Base-by-base conservation (phyloP, 352 stramenopile genomes). In the Globisporangium acanthophoron region DNA sequence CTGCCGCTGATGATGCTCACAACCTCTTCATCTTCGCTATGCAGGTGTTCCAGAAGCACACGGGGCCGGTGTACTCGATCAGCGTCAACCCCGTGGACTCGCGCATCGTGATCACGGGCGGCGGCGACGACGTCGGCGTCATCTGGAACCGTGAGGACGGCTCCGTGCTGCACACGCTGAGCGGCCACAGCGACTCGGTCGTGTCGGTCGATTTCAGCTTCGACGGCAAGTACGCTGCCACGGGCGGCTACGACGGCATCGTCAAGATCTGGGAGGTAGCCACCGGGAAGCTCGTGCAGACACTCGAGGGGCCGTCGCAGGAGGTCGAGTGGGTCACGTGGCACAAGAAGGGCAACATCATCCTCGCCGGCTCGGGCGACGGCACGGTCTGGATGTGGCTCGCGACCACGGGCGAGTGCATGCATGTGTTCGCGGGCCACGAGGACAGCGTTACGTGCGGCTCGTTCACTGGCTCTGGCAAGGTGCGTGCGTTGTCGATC, bases 351-450 rank as follows among this genome's bases (percentile, higher is more conserved):
- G 86, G 88, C 52, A 92, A 96, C 61, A 87, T 97, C 27, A 67
- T 97, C 48, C 71, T 96, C 45, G 89, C 88, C 39, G 89, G 89
- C 24, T 96, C 88, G 16, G 85, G 85, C 20, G 89, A 97, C 58
- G 80, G 79, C 20, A 96, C 89, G 0, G 70, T 92, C n/a, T 97
- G 89, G 89, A 94, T 97, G 84, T 97, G 89, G 89, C 75, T 98
- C 29, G 85, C 94, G 21, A 92, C 88, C 13, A 96, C 92, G n/a
- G 94, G 95, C 51, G 85, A 97, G 59, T 99, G 96, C 85, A 96
- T 99, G 76, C 79, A 98, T 67, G 96, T 99, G 24, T 98, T 99
- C 80, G 94, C 96, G 15, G 96, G 96, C 48, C 96, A 99, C 65
- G 95, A 99, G 68, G 90, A 94, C 24, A 81, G 84, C 20, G 92